These are phyloP conservation scores for Cryptosporidium muris DNA, from an alignment of 169 alveolate species.

Conservation along the genomic window DNA sequence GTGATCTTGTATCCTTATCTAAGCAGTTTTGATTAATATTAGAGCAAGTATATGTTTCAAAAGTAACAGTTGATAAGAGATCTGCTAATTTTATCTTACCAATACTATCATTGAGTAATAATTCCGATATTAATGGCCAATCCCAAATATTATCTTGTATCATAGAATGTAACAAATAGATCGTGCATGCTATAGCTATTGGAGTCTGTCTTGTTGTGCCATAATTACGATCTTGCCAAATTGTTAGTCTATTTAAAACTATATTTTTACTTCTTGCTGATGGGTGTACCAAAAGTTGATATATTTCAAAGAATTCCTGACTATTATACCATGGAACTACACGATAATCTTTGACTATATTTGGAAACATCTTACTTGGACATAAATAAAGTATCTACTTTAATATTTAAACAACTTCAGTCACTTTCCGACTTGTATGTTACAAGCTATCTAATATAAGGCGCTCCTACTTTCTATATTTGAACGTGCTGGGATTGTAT, in stretches of 20 bases:
- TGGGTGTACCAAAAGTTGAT: conserved; percentile 23
- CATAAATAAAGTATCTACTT: not conserved
- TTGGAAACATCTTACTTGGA: conserved; percentile 11
- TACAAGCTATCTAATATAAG: not conserved
- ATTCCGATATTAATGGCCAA: conserved; percentile 12
- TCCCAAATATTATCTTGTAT: conserved; percentile 49
- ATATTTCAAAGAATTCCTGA: conserved; percentile 52
- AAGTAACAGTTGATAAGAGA: not conserved
- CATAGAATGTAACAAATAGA: conserved; percentile 40
- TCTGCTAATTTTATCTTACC: too few species aligned
- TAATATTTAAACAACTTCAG: not conserved
- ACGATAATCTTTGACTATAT: not conserved
- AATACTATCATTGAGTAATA: not conserved
- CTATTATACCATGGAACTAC: conserved; percentile 56
- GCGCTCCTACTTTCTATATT: too few species aligned
- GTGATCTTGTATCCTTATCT: not conserved
- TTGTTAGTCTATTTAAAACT: conserved; percentile 37
- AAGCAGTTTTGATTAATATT: not conserved
- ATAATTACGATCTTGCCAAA: conserved; percentile 50
- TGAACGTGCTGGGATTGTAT: too few species aligned
- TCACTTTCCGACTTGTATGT: not conserved
- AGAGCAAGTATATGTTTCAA: not conserved
- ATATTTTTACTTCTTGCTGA: conserved; percentile 21
- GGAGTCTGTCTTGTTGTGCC: conserved; percentile 60
- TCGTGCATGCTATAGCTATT: conserved; percentile 43